These are phyloP conservation scores for Malassezia sp. DNA, from an alignment of 1,284 basidiomycete species.

Conservation along the genomic window DNA sequence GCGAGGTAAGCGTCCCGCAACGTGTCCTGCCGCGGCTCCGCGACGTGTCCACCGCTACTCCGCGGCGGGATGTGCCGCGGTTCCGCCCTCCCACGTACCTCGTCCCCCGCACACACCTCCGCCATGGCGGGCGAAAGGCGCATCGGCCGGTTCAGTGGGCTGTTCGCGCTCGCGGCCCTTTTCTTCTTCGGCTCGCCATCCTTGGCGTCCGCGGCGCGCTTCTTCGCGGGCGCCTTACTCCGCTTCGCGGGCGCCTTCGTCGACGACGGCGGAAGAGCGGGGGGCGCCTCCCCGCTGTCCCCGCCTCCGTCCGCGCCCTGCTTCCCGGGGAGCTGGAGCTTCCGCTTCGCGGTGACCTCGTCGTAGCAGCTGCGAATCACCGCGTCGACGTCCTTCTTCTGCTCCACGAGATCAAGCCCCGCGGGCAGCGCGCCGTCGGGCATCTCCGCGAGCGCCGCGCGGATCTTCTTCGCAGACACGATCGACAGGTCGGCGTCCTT, in stretches of 20 bases:
- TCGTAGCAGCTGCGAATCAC: constrained; percentile 39
- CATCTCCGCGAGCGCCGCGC: constrained; percentile 25
- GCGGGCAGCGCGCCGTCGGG: constrained; percentile 25
- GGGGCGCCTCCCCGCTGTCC: background rate
- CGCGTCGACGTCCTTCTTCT: constrained; percentile 35
- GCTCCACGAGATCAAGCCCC: constrained; percentile 26
- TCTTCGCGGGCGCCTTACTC: constrained; percentile 15
- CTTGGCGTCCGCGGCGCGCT: constrained; percentile 16
- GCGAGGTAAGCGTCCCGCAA: constrained; percentile 33
- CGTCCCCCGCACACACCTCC: constrained; percentile 39
- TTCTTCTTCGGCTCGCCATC: constrained; percentile 34
- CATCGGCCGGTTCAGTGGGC: constrained; percentile 41
- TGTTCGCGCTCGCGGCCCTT: constrained; percentile 36
- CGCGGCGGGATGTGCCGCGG: too few species aligned
- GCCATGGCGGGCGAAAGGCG: constrained; percentile 33
- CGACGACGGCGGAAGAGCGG: too few species aligned
- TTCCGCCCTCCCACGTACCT: constrained; percentile 27
- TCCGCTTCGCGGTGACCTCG: constrained; percentile 21
- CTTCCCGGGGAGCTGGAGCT: constrained; percentile 6
- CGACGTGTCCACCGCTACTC: background rate
- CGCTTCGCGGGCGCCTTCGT: constrained; percentile 1
- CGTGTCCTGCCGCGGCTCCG: too few species aligned
- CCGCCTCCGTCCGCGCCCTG: background rate
- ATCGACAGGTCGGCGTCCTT: constrained; percentile 32
- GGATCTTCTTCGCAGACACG: constrained; percentile 37